Evolutionary conservation across 345 rosid species (phyloP), one percentile per base, ranked within the genome.

Genomic region (Nasturtium officinale): DNA sequence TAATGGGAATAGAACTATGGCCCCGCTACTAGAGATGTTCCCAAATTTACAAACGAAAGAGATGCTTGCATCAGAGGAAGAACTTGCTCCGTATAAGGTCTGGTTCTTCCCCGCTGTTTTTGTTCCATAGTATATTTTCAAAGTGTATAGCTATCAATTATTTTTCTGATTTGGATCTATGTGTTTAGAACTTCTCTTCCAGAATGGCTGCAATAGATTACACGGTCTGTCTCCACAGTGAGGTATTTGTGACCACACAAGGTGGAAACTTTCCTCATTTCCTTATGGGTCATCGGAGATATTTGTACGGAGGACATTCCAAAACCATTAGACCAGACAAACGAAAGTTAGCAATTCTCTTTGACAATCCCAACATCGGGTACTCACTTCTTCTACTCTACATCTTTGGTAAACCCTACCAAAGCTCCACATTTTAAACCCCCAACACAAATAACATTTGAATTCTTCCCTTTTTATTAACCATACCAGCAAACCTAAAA

Each of bases 161-260:
- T 26, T 67, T 70, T 26, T 70, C 73, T 73, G 71, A 83, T 80
- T 70, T 61, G 77, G 55, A 69, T 26, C 70, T 61, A 42, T 83
- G 75, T 78, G 79, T 78, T 52, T 83, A 96, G 99, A 90, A 90
- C 81, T 96, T 78, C 75, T 96, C 99, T 67, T 92, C 99, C 29
- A 89, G 99, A 87, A 96, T 92, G 98, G 99, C 99, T 74, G 99
- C 99, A 0, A 89, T 96, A 86, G 99, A 96, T 78, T 92, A 96
- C 83, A 92, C 97, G 7, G 99, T 96, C 65, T 96, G 99, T 82
- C 99, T 96, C 80, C 95, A 90, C 79, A 96, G 99, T 67, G 99
- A 96, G 80, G 98, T 92, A 12, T 96, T 96, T 85, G 97, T 92
- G 78, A 96, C 99, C 17, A 92, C 97, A 56, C 99, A 96, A 83